Conservation (phyloP, 73 alveolate species). For the Halteria grandinella region DNA sequence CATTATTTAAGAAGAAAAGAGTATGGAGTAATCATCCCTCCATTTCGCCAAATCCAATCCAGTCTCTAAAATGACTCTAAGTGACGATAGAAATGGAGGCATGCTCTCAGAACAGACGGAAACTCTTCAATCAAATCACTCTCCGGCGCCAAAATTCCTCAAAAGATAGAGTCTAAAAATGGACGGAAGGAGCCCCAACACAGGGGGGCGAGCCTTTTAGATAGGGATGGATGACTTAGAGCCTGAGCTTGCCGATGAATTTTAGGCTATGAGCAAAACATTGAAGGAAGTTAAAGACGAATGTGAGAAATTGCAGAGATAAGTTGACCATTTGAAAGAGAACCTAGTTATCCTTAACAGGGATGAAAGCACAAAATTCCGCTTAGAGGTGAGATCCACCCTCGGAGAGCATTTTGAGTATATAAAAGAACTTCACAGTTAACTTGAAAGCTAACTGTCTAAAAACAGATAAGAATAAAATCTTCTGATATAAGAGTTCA, state of each 20-base stretch:
- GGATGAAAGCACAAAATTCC: slow-evolving; percentile 1
- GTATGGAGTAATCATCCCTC: no score
- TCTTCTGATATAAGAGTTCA: no score
- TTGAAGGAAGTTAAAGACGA: not conserved
- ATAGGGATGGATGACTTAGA: slow-evolving; percentile 46
- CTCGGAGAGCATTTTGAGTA: slow-evolving; percentile 16
- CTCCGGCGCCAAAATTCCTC: slow-evolving; percentile 3
- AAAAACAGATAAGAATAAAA: no score
- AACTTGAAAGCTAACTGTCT: no score
- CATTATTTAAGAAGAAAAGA: no score
- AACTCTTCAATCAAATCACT: not conserved
- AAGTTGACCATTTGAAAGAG: not conserved
- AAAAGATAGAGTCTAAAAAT: slow-evolving; percentile 11
- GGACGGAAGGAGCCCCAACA: no score
- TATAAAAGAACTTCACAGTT: slow-evolving; percentile 17
- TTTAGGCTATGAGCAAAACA: not conserved
- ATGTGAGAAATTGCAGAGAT: not conserved
- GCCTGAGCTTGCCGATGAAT: slow-evolving; percentile 2
- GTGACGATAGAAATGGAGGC: not conserved
- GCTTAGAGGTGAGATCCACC: slow-evolving; percentile 5
- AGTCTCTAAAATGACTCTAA: not conserved
- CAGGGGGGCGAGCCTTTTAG: no score
- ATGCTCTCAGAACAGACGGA: not conserved
- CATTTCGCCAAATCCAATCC: not conserved
- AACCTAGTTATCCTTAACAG: not conserved